Percentiles rank a stretch among this genome's conserved stretches.
phyloP scores from a whole-genome alignment of 2,329 filamentous ascomycete genomes.

The Claviceps purpurea region DNA sequence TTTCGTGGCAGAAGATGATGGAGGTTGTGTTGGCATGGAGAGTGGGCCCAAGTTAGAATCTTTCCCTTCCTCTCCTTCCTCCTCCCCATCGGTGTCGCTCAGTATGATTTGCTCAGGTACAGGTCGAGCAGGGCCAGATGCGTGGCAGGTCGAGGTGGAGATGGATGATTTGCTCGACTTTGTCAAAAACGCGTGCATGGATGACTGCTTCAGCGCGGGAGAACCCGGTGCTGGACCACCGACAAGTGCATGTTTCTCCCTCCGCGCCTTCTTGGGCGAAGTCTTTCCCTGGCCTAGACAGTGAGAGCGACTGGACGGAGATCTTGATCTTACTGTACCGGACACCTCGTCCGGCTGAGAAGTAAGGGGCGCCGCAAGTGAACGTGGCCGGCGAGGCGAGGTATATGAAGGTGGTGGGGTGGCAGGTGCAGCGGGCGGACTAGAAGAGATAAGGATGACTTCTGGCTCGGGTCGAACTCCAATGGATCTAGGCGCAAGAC shows the following conservation, averaged over 20 bases:
- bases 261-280: neutral
- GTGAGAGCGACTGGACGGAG: constrained; percentile 11
- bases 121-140: neutral
- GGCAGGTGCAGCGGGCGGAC: constrained; percentile 18
- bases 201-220: constrained; percentile 19
- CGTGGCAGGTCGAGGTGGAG: neutral
- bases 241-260: neutral
- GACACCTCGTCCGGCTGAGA: constrained; percentile 9
- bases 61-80: constrained; percentile 1
- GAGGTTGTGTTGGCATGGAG: neutral
- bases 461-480: constrained; percentile 15
- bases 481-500: constrained; percentile 23
- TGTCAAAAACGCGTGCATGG: constrained; percentile 17
- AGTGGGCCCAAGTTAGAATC: constrained; percentile 8
- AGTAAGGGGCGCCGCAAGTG: constrained; percentile 3
- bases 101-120: neutral
- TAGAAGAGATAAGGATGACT: constrained; percentile 32
- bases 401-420: constrained; percentile 17
- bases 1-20: neutral
- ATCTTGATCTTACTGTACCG: constrained; percentile 14
- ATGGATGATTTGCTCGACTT: neutral
- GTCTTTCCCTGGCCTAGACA: constrained; percentile 6
- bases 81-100: neutral
- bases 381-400: constrained; percentile 10
- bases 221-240: neutral